Conservation (phyloP, 805 yeast genomes). For the Lipomyces spencermartinsiae region DNA sequence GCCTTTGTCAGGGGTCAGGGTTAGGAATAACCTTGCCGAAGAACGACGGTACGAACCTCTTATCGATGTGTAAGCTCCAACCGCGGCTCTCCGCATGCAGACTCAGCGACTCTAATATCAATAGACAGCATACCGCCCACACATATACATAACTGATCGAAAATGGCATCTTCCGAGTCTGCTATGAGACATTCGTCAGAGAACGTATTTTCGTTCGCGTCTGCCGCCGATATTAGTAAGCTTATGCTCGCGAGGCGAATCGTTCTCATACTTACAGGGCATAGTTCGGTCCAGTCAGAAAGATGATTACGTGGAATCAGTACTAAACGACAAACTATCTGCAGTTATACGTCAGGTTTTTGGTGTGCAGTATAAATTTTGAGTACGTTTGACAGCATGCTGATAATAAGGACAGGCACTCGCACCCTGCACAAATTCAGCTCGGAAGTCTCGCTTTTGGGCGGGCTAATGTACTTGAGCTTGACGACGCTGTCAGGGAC, state of each 20-base stretch:
- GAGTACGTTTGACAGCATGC: neutral
- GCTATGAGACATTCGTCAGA: neutral
- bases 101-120: neutral
- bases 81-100: neutral
- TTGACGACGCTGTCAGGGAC: constrained; percentile 78
- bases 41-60: neutral
- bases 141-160: too few species aligned
- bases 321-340: constrained; percentile 60
- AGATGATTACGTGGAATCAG: constrained; percentile 72
- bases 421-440: constrained; percentile 69
- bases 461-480: constrained; percentile 68
- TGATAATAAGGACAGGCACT: constrained; percentile 42
- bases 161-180: neutral
- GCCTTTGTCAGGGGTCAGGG: neutral
- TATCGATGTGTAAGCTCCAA: neutral
- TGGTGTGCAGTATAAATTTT: constrained; percentile 33
- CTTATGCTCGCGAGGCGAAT: constrained; percentile 29
- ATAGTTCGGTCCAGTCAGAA: constrained; percentile 87
- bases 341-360: constrained; percentile 61
- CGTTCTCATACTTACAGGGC: neutral
- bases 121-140: too few species aligned
- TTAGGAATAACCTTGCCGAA: neutral
- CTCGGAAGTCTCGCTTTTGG: constrained; percentile 62
- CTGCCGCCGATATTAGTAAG: constrained; percentile 84
- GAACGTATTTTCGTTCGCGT: constrained; percentile 66